Percentiles rank a stretch among this genome's conserved stretches.
Evolutionary conservation across 306 rosid genomes (phyloP).

Genomic region (Potentilla sterilis): DNA sequence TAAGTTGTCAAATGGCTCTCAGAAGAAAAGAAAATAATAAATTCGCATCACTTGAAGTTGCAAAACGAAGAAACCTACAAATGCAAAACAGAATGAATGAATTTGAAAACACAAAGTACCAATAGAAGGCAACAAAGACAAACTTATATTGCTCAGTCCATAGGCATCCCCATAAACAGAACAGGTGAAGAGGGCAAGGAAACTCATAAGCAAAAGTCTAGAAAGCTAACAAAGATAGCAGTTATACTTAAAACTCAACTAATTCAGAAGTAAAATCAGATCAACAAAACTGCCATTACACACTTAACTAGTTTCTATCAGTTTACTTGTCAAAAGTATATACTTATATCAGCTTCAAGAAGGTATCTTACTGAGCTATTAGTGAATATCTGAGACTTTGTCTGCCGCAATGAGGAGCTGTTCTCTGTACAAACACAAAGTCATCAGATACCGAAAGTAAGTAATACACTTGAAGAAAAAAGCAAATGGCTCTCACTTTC

Average conservation of each 20-base stretch:
- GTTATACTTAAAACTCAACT: not conserved
- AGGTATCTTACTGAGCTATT: conserved; percentile 65
- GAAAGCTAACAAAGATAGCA: not conserved
- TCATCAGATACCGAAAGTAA: not conserved
- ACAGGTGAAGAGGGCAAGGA: not conserved
- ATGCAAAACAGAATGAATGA: not conserved
- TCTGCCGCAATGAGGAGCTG: conserved; percentile 61
- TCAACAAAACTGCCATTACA: not conserved
- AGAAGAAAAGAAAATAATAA: not conserved
- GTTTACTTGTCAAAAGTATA: not conserved
- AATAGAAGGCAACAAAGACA: not conserved
- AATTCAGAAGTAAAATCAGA: not conserved
- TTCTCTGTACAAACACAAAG: conserved; percentile 41
- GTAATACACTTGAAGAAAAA: conserved; percentile 3
- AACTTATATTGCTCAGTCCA: not conserved
- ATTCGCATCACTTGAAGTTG: not conserved
- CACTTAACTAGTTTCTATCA: not conserved
- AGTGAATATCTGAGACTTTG: conserved; percentile 73
- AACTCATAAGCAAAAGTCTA: not conserved
- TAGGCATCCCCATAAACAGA: not conserved
- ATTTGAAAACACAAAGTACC: not conserved
- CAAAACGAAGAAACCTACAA: not conserved
- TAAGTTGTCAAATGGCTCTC: not conserved
- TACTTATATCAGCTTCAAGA: conserved; percentile 3
- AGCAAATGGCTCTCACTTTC: conserved; percentile 39